phyloP scores from a whole-genome alignment of 2,329 filamentous ascomycete species.

The Clarireedia paspali region DNA sequence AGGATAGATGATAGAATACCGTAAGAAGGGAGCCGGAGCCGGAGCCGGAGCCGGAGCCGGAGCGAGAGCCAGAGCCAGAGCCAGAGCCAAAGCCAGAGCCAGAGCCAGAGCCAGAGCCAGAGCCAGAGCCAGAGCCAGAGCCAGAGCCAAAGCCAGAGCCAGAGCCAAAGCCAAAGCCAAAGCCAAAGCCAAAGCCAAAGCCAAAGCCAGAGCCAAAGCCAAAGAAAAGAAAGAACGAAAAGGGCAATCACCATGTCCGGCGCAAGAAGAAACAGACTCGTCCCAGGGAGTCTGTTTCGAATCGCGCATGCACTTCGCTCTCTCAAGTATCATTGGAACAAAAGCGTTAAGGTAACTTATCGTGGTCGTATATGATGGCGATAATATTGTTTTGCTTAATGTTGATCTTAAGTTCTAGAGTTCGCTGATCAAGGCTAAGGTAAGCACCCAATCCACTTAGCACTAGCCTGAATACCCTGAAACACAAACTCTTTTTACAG shows the following conservation, averaged over 20 bases:
- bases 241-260: not conserved
- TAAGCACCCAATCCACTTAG: not conserved
- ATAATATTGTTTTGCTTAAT: not conserved
- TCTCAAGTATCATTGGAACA: too few relatives aligned
- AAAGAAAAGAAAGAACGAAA: not conserved
- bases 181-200: too few relatives aligned
- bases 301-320: too few relatives aligned
- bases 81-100: too few relatives aligned
- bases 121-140: too few relatives aligned
- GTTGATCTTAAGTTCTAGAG: conserved; percentile 8
- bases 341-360: too few relatives aligned
- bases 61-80: too few relatives aligned
- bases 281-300: not conserved
- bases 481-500: conserved; percentile 5
- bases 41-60: not conserved
- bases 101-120: not conserved
- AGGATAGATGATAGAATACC: not conserved
- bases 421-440: not conserved
- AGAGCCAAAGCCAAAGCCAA: too few relatives aligned
- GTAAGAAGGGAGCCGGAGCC: not conserved
- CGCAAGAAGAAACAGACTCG: not conserved
- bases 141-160: too few relatives aligned
- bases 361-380: not conserved
- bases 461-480: not conserved
- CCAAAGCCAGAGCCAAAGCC: too few relatives aligned